Evolutionary conservation across 2,329 filamentous ascomycete species (phyloP).

Genomic region (Akanthomyces uredinophilus): DNA sequence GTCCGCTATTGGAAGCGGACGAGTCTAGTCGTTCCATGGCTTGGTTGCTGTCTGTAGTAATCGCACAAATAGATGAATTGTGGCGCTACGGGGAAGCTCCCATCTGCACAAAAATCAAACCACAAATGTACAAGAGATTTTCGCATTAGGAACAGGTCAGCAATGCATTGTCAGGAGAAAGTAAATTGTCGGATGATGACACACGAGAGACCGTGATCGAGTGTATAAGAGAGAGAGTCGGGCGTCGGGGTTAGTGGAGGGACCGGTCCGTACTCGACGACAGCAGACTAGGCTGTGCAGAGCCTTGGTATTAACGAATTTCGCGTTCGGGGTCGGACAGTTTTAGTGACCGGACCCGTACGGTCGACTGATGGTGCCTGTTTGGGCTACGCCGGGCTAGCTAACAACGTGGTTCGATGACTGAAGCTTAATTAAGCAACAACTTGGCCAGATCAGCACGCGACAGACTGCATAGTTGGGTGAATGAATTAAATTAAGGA

Average conservation of each 20-base stretch:
- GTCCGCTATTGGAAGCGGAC: not conserved
- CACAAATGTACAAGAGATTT: not conserved
- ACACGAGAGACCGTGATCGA: not conserved
- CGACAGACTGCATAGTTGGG: not conserved
- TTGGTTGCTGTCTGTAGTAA: not conserved
- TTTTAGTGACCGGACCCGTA: not conserved
- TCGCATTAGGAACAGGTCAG: not conserved
- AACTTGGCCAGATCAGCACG: not conserved
- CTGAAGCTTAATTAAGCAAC: not conserved
- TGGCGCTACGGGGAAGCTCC: not conserved
- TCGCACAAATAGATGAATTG: not conserved
- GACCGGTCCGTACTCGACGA: slow-evolving; percentile 1
- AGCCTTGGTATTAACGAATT: not conserved
- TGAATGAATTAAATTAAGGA: not conserved
- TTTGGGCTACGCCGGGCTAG: not conserved
- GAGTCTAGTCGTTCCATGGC: not conserved
- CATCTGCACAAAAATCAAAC: not conserved
- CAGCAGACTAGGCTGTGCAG: not conserved
- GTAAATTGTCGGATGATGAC: not conserved
- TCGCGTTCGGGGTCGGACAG: not conserved
- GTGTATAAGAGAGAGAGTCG: not conserved
- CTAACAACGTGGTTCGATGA: not conserved
- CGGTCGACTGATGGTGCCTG: not conserved
- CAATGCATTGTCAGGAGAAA: not conserved
- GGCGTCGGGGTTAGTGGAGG: not conserved